Percentiles rank a stretch among this genome's conserved stretches.
Conservation (phyloP, 2,329 filamentous ascomycete species). For the Nemania abortiva region DNA sequence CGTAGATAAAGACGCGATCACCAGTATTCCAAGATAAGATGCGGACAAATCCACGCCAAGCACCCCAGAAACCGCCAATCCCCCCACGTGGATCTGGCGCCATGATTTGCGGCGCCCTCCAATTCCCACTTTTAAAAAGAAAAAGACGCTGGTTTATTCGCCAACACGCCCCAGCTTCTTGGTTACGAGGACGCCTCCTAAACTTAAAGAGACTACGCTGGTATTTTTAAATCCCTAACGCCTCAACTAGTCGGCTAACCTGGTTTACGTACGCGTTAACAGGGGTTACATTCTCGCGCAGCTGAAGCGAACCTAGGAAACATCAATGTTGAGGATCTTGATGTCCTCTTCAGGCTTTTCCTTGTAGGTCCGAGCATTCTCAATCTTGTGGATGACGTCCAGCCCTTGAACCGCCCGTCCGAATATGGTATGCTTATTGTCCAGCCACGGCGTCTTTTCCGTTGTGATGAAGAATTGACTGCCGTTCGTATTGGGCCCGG, state of each 20-base stretch:
- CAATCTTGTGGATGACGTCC: constrained; percentile 96
- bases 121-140: constrained; percentile 34
- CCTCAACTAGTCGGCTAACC: constrained; percentile 19
- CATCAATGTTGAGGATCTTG: constrained; percentile 91
- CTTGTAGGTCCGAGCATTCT: constrained; percentile 85
- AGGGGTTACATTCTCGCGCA: constrained; percentile 17
- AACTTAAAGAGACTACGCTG: constrained; percentile 21
- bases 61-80: constrained; percentile 28
- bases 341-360: constrained; percentile 98
- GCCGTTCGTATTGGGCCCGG: constrained; percentile 93
- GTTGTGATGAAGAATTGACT: constrained; percentile 99
- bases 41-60: constrained; percentile 34
- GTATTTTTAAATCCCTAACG: constrained; percentile 21
- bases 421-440: constrained; percentile 97
- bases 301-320: constrained; percentile 55
- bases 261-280: constrained; percentile 22
- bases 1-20: constrained; percentile 22
- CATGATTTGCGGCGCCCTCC: constrained; percentile 20
- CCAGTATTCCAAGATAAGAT: constrained; percentile 32
- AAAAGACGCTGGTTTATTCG: constrained; percentile 23
- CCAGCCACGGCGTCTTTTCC: constrained; percentile 95
- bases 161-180: constrained; percentile 24
- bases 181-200: constrained; percentile 30
- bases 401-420: constrained; percentile 89
- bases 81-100: constrained; percentile 37